Evolutionary conservation across 2,329 filamentous ascomycete species (phyloP), one percentile per base, ranked within the genome.

Genomic region (Penicillium corylophilum): DNA sequence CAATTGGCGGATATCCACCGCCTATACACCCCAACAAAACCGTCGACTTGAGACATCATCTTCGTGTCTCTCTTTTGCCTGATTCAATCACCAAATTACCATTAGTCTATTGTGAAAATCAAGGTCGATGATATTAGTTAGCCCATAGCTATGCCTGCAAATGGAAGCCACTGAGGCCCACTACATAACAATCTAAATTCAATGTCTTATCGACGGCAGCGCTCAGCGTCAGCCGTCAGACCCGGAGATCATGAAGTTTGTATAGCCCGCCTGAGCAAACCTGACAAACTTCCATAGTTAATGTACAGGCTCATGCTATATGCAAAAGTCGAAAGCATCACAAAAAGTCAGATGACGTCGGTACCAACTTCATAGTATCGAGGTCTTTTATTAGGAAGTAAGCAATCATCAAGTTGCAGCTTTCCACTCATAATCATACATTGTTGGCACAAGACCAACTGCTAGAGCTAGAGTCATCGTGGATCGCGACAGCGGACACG

Each of bases 371-470:
- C 9, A 12, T 38, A 20, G 8, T 38, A 20, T 38, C 35, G 16
- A 38, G 10, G 16, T 6, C 4, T 20, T 38, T 20, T 18, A 20
- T 12, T 13, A 38, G 9, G 18, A 38, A 38, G 10, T 4, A 38
- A 38, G 10, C 16, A 13, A 2, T 10, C n/a, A 5, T 20, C 35
- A 5, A 22, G 16, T n/a, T 18, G 33, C n/a, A 20, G 16, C 16
- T 36, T 20, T 36, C 33, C 16, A 20, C 8, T 36, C 3, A 36
- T 20, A 10, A 51, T 64, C 31, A 64, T 5, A 51, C 59, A 45
- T 51, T 56, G 24, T 64, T 66, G 16, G 62, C 63, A 38, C 64
- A 66, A 8, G 64, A 62, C 56, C 64, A 66, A 41, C 55, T 60
- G 28, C 36, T 50, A n/a, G 53, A 52, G 42, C 29, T 22, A 13